These are phyloP conservation scores for Stemphylium lycopersici DNA, from an alignment of 2,329 filamentous ascomycete species.

Conservation along the genomic window DNA sequence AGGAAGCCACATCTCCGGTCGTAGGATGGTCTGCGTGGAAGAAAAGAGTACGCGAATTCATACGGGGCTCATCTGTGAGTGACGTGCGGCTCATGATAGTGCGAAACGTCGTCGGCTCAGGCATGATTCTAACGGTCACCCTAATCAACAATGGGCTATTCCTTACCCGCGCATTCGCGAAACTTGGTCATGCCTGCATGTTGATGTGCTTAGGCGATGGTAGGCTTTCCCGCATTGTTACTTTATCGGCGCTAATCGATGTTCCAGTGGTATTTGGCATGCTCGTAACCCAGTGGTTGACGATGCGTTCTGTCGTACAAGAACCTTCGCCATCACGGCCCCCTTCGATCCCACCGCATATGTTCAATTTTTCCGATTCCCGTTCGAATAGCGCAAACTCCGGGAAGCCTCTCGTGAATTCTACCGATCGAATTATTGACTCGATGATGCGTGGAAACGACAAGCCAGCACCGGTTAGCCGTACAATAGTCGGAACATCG, in stretches of 20 bases:
- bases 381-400: not conserved
- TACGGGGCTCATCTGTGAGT: conserved; percentile 4
- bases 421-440: not conserved
- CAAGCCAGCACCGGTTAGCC: not conserved
- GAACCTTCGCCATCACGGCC: not conserved
- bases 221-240: conserved; percentile 24
- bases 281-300: conserved; percentile 29
- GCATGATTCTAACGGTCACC: conserved; percentile 43
- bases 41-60: not conserved
- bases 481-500: not conserved
- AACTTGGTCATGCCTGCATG: conserved; percentile 46
- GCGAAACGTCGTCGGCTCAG: conserved; percentile 35
- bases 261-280: conserved; percentile 23
- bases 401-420: not conserved
- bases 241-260: not conserved
- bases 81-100: conserved; percentile 29
- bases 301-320: conserved; percentile 16
- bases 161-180: conserved; percentile 30
- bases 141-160: conserved; percentile 44
- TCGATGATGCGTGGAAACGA: not conserved
- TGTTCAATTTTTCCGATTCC: not conserved
- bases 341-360: not conserved
- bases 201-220: conserved; percentile 48
- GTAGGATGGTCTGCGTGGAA: not conserved
- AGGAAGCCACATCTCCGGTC: not conserved